Conservation (phyloP, 768 basidiomycete genomes). For the Sporobolomyces phaffii region DNA sequence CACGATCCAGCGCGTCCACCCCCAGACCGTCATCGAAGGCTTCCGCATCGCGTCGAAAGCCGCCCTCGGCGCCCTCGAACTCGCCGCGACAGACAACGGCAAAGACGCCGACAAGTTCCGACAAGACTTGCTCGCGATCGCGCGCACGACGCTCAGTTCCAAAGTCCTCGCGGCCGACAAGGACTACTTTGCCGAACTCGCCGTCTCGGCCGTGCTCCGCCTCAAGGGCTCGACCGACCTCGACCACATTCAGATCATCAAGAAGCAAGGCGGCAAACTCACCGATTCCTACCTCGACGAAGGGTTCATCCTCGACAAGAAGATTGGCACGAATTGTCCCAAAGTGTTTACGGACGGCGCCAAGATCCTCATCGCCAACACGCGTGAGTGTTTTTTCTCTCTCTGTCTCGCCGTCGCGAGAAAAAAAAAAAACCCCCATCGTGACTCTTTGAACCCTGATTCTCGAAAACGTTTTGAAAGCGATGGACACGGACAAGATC, state of each 20-base stretch:
- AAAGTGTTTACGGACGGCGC: conserved; percentile 81
- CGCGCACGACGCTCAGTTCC: conserved; percentile 86
- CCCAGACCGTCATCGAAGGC: conserved; percentile 95
- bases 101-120: conserved; percentile 70
- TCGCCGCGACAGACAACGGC: conserved; percentile 71
- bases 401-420: background rate
- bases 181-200: conserved; percentile 93
- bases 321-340: conserved; percentile 86
- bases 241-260: conserved; percentile 98
- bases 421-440: too few species aligned
- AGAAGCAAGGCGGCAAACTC: conserved; percentile 98
- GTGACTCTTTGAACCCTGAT: too few species aligned
- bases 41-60: conserved; percentile 84
- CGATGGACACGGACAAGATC: conserved; percentile 99
- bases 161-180: conserved; percentile 97
- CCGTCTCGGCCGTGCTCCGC: conserved; percentile 90
- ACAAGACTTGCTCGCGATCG: conserved; percentile 90
- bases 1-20: conserved; percentile 77
- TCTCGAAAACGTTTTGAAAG: too few species aligned
- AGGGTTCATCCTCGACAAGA: conserved; percentile 97
- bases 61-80: conserved; percentile 76
- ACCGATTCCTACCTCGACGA: conserved; percentile 98
- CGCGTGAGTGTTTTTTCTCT: conserved; percentile 58
- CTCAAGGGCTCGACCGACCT: conserved; percentile 94
- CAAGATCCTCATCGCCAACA: conserved; percentile 94